Conservation (phyloP, 2,329 filamentous ascomycete genomes). For the Grosmannia huntii region DNA sequence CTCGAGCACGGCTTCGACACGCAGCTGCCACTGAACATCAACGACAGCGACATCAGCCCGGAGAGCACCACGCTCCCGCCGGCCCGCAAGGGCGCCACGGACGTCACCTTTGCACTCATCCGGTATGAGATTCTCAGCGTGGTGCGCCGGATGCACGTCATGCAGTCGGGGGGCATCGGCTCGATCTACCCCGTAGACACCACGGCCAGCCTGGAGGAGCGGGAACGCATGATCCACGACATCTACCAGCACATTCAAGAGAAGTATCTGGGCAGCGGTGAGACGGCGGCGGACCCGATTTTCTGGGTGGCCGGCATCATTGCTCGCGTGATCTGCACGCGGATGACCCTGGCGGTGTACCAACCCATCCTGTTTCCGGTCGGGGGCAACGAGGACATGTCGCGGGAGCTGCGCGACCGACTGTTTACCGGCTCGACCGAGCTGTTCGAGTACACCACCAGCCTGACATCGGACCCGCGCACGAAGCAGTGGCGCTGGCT, state of each 20-base stretch:
- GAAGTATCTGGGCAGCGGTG: constrained; percentile 37
- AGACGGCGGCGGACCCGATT: constrained; percentile 30
- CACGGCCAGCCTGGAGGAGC: constrained; percentile 25
- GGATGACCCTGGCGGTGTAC: constrained; percentile 42
- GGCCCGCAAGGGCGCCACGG: constrained; percentile 38
- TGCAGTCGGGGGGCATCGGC: constrained; percentile 19
- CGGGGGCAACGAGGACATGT: constrained; percentile 19
- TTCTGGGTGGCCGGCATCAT: constrained; percentile 38
- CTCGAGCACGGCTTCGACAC: constrained; percentile 36
- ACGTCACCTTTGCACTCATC: constrained; percentile 33
- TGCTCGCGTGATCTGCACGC: constrained; percentile 36
- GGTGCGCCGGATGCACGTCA: constrained; percentile 25
- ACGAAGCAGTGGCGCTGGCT: constrained; percentile 43
- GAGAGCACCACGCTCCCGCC: constrained; percentile 33
- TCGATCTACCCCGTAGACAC: constrained; percentile 18
- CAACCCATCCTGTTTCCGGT: constrained; percentile 34
- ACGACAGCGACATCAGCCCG: constrained; percentile 36
- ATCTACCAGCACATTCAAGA: constrained; percentile 31
- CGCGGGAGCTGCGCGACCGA: constrained; percentile 19
- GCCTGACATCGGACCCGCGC: constrained; percentile 35
- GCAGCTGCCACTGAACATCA: constrained; percentile 41
- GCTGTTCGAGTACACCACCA: constrained; percentile 41
- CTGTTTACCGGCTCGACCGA: constrained; percentile 39
- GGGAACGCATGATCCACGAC: constrained; percentile 22
- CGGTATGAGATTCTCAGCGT: constrained; percentile 29